Evolutionary conservation across 2,329 filamentous ascomycete genomes (phyloP).

Genomic region (Aspergillus niger): DNA sequence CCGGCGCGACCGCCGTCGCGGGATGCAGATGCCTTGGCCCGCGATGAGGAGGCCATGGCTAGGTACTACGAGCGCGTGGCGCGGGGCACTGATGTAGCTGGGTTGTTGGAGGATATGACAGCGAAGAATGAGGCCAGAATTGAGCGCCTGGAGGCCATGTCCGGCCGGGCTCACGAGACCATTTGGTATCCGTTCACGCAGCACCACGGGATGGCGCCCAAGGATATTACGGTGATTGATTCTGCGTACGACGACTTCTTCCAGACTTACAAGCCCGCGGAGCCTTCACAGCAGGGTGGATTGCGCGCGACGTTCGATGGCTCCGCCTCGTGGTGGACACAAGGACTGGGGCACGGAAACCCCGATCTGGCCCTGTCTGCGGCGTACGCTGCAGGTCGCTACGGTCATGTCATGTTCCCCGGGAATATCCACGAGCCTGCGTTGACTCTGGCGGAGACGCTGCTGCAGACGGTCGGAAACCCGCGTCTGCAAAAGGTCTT

Average conservation of each 20-base stretch:
- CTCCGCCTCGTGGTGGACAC: constrained; percentile 90
- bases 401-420: constrained; percentile 88
- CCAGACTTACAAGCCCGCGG: constrained; percentile 55
- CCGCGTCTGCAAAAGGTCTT: constrained; percentile 71
- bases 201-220: constrained; percentile 63
- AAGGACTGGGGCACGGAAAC: constrained; percentile 80
- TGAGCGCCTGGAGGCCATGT: constrained; percentile 62
- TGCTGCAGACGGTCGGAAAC: constrained; percentile 64
- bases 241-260: constrained; percentile 80
- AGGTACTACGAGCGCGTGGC: constrained; percentile 63
- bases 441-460: constrained; percentile 64
- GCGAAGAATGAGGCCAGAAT: constrained; percentile 60
- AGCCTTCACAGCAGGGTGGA: constrained; percentile 32
- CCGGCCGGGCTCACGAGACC: constrained; percentile 58
- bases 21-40: constrained; percentile 35
- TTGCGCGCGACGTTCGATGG: constrained; percentile 74
- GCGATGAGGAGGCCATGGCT: constrained; percentile 61
- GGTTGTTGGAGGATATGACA: constrained; percentile 56
- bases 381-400: constrained; percentile 78
- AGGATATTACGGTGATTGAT: constrained; percentile 73
- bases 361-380: constrained; percentile 70
- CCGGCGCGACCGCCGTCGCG: constrained; percentile 47
- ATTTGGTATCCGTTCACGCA: constrained; percentile 93
- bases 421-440: constrained; percentile 78
- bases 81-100: constrained; percentile 41